Percentiles rank a stretch among this genome's conserved stretches.
Conservation (phyloP, 2,329 filamentous ascomycete species). For the Aspergillus sp. region DNA sequence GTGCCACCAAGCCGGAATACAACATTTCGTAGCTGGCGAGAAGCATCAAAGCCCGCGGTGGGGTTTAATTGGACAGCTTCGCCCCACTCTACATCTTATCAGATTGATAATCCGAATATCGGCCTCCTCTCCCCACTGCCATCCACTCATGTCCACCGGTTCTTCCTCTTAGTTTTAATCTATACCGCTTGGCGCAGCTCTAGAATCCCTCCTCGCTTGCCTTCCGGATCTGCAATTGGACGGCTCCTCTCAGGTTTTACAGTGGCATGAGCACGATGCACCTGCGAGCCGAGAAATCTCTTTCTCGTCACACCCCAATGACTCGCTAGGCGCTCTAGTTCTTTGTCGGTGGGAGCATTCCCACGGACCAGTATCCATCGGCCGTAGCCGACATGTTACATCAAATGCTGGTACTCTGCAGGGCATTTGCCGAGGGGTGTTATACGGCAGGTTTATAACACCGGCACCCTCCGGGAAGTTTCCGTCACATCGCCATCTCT, state of each 20-base stretch:
- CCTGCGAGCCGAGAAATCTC: conserved; percentile 1
- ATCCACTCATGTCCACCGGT: background rate
- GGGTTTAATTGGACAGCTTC: too few species aligned
- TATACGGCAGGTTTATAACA: background rate
- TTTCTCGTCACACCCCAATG: conserved; percentile 2
- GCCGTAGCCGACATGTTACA: background rate
- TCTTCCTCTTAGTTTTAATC: conserved; percentile 3
- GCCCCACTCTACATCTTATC: conserved; percentile 11
- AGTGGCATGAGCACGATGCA: conserved; percentile 4
- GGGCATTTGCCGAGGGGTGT: background rate
- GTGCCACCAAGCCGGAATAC: background rate
- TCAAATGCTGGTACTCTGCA: background rate
- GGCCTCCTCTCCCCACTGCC: background rate
- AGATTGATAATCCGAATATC: conserved; percentile 5
- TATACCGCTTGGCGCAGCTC: conserved; percentile 3
- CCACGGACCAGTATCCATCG: background rate
- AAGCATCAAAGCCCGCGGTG: too few species aligned
- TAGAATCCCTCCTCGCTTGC: conserved; percentile 2
- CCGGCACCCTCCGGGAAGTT: background rate
- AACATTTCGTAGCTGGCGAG: background rate
- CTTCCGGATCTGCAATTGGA: conserved; percentile 1
- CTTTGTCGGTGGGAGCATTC: background rate
- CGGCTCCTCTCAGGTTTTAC: background rate
- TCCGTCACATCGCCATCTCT: background rate
- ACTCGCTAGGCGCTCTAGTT: background rate